Evolutionary conservation across 148 eudicot species (phyloP).

Genomic region (Talinum fruticosum): DNA sequence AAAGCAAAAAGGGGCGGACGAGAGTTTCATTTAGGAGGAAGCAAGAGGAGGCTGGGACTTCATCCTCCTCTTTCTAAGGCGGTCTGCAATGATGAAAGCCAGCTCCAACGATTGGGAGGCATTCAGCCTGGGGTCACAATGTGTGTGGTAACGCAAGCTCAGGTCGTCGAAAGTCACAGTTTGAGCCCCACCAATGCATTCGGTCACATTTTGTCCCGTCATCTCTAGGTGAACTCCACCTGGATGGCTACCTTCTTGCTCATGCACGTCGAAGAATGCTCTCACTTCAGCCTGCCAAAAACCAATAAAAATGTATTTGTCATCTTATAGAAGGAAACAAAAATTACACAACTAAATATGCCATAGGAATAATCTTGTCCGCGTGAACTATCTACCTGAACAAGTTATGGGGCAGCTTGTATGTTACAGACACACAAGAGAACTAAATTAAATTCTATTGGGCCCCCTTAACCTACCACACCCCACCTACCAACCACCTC

Average conservation of each 20-base stretch:
- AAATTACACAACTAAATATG: not conserved
- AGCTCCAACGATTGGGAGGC: slow-evolving; percentile 64
- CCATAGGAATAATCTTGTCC: not conserved
- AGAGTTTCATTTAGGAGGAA: slow-evolving; percentile 8
- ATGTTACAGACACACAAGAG: not conserved
- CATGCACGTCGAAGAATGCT: slow-evolving; percentile 67
- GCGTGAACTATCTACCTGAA: not conserved
- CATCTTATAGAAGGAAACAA: not conserved
- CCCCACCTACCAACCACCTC: slow-evolving; percentile 22
- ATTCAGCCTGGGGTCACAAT: slow-evolving; percentile 59
- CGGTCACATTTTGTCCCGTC: slow-evolving; percentile 50
- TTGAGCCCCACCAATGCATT: slow-evolving; percentile 55
- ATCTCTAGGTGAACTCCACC: slow-evolving; percentile 69
- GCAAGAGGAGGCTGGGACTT: slow-evolving; percentile 32
- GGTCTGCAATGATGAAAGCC: slow-evolving; percentile 60
- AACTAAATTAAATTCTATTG: not conserved
- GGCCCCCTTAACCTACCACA: slow-evolving; percentile 28
- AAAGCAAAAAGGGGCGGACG: slow-evolving; percentile 1
- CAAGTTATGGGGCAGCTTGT: not conserved
- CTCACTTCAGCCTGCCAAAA: slow-evolving; percentile 52
- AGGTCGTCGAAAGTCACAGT: slow-evolving; percentile 57
- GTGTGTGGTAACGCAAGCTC: slow-evolving; percentile 53
- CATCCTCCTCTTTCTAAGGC: slow-evolving; percentile 55
- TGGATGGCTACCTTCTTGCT: slow-evolving; percentile 66
- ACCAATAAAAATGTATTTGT: not conserved